Evolutionary conservation across 345 rosid species (phyloP), one percentile per base, ranked within the genome.

Genomic region (Turritis glabra): DNA sequence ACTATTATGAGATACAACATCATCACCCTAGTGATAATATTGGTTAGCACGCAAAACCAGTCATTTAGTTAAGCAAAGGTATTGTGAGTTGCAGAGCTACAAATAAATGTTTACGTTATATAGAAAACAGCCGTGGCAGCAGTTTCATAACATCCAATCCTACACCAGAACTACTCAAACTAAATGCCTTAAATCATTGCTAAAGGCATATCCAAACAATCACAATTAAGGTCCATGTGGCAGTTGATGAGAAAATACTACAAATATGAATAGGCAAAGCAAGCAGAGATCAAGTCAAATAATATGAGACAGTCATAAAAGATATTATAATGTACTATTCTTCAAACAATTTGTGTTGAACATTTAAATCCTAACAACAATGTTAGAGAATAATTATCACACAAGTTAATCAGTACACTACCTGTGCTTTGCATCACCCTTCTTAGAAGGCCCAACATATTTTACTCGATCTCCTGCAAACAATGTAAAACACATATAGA

Each of bases 401-500:
- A 54, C 21, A 40, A 30, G 46, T 52, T 29, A 62, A 38, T 54
- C 50, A 71, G 71, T 60, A 62, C 54, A 74, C 40, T 82, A 95
- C 99, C 93, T 90, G 77, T 82, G 80, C 80, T 85, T 87, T 76
- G 86, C 88, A 73, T 86, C 85, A 70, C 70, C 41, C 47, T 59
- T 77, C 72, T 54, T 77, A 19, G 97, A 76, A 55, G 84, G 77
- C 51, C 99, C 99, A 17, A 84, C 73, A 59, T 92, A 95, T 75
- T 88, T 95, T 71, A 95, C 96, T 30, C 89, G 94, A 82, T 95
- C 97, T 78, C 99, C 98, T 94, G 79, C 51, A 70, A 65, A 72
- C 13, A 18, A 51, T 44, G 30, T 18, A 33, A 33, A 25, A 13
- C 35, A 64, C 67, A 48, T 50, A 10, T 29, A 71, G 23, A 51